These are phyloP conservation scores for Trifolium repens DNA, from an alignment of 306 rosid species.

Conservation along the genomic window DNA sequence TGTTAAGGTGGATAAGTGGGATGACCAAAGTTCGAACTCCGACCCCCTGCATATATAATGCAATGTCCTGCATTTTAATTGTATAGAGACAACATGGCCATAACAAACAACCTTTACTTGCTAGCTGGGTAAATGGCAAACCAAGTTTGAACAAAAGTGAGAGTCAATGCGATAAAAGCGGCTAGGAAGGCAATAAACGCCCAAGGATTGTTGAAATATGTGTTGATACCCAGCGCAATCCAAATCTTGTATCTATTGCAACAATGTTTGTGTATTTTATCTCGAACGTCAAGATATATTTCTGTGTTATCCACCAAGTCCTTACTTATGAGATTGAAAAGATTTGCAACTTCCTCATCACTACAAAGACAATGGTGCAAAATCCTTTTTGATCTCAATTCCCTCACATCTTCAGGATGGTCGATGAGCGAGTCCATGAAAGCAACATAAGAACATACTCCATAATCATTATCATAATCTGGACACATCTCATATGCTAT, in stretches of 20 bases:
- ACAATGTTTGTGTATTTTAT: not conserved
- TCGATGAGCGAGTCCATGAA: conserved; percentile 54
- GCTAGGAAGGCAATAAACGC: no score
- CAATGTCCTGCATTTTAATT: no score
- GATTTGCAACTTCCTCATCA: conserved; percentile 45
- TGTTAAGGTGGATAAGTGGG: no score
- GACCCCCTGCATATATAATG: no score
- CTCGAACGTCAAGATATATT: not conserved
- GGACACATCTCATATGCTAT: conserved; percentile 45
- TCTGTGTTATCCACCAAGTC: conserved; percentile 30
- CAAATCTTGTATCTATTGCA: conserved; percentile 4
- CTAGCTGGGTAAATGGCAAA: no score
- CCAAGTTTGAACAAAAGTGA: no score
- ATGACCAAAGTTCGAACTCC: no score
- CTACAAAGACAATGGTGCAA: conserved; percentile 45
- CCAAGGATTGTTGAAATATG: no score
- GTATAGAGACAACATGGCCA: no score
- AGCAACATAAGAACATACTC: conserved; percentile 30
- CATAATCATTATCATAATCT: conserved; percentile 41
- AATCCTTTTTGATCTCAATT: not conserved
- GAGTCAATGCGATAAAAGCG: no score
- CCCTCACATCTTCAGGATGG: conserved; percentile 41
- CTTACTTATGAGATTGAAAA: conserved; percentile 38
- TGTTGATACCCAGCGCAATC: no score
- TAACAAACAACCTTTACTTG: no score